These are phyloP conservation scores for Beauveria pseudobassiana DNA, from an alignment of 2,329 filamentous ascomycete species.

Conservation along the genomic window DNA sequence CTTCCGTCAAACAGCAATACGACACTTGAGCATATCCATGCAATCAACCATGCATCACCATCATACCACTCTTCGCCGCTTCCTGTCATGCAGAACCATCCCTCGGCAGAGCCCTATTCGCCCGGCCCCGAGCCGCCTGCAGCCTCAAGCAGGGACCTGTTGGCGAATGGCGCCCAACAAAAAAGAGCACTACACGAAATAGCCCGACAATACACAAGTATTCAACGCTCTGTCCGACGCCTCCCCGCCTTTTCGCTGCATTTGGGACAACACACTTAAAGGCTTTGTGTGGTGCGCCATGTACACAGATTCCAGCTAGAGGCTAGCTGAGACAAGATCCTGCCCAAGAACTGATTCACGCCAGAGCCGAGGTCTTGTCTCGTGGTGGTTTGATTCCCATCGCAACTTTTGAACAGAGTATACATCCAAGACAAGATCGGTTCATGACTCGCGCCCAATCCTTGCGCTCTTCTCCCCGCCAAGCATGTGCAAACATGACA, in stretches of 20 bases:
- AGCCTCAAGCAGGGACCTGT: not conserved
- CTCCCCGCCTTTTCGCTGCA: not conserved
- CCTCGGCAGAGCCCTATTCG: not conserved
- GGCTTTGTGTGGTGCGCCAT: not conserved
- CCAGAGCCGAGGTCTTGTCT: not conserved
- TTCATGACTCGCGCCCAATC: not conserved
- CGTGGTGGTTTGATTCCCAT: too few relatives aligned
- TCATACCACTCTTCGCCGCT: not conserved
- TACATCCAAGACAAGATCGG: not conserved
- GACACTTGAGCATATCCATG: not conserved
- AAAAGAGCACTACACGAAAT: not conserved
- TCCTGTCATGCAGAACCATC: not conserved
- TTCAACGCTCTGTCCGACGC: not conserved
- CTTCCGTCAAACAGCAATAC: not conserved
- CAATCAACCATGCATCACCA: not conserved
- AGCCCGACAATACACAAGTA: not conserved
- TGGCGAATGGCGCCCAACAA: not conserved
- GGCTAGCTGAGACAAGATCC: conserved; percentile 4
- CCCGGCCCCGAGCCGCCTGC: not conserved
- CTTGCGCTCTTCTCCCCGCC: not conserved
- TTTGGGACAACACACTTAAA: not conserved
- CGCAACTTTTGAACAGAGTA: not conserved
- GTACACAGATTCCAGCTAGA: not conserved
- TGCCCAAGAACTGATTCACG: not conserved
- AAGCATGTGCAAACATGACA: not conserved